Percentiles rank a stretch among this genome's conserved stretches.
These are phyloP conservation scores for Fusarium lyarnte DNA, from an alignment of 2,329 filamentous ascomycete species.

Conservation along the genomic window DNA sequence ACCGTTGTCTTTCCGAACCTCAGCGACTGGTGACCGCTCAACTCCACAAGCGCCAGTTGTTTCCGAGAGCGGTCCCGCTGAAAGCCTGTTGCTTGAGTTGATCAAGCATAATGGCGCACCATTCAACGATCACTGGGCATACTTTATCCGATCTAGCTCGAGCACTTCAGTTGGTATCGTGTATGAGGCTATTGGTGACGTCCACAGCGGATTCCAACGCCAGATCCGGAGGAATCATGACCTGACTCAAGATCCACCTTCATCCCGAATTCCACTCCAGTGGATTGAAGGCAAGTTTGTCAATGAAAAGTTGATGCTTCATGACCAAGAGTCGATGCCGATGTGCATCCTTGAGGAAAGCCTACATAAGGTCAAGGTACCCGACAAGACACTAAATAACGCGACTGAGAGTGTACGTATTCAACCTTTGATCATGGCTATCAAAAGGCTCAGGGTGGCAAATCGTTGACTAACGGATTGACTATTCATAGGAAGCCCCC, in stretches of 20 bases:
- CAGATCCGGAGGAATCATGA: neutral
- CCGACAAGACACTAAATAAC: neutral
- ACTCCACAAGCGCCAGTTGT: neutral
- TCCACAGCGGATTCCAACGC: neutral
- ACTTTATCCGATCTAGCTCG: neutral
- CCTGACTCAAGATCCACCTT: neutral
- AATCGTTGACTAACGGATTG: too few species aligned
- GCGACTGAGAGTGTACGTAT: accelerated
- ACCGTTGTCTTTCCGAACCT: too few species aligned
- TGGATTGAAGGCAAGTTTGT: neutral
- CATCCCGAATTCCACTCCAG: accelerated
- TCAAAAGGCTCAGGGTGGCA: too few species aligned
- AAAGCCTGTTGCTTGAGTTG: neutral
- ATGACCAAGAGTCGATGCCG: accelerated
- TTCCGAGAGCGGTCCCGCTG: too few species aligned
- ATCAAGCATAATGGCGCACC: neutral
- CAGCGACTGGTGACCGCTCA: accelerated
- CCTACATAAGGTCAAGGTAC: accelerated
- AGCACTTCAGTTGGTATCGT: accelerated
- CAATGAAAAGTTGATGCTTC: neutral
- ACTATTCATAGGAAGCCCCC: neutral
- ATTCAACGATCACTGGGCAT: constrained; percentile 1
- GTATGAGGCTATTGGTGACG: neutral
- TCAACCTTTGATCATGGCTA: too few species aligned
- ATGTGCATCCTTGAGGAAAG: neutral